Percentiles rank a stretch among this genome's conserved stretches.
phyloP scores from a whole-genome alignment of 176 grass and related monocot species.

The Aegilops tauschii region DNA sequence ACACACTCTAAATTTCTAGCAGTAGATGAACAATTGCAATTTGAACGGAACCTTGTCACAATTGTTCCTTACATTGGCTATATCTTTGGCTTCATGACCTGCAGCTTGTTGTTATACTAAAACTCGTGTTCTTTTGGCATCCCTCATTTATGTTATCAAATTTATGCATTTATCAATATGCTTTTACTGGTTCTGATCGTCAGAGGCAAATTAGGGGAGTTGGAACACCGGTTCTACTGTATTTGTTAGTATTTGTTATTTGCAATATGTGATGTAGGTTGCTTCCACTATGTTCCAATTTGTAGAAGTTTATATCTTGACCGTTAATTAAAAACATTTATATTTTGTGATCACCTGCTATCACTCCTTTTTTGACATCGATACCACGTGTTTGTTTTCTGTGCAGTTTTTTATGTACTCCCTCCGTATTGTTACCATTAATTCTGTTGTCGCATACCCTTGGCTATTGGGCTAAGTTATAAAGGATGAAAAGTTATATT shows the following conservation, averaged over 20 bases:
- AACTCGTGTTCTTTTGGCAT: slow-evolving; percentile 5
- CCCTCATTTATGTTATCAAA: slow-evolving; percentile 9
- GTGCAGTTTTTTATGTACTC: slow-evolving; percentile 25
- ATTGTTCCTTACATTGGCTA: slow-evolving; percentile 3
- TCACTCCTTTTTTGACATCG: background rate
- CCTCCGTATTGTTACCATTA: too few species aligned
- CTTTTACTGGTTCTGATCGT: background rate
- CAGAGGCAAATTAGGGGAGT: background rate
- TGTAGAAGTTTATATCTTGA: slow-evolving; percentile 10
- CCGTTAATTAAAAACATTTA: background rate
- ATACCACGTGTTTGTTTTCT: slow-evolving; percentile 33
- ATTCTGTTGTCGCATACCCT: too few species aligned
- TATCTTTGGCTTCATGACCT: background rate
- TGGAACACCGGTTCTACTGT: background rate
- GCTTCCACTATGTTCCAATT: background rate
- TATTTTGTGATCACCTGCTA: slow-evolving; percentile 12
- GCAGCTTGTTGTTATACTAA: slow-evolving; percentile 16
- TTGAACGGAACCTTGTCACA: background rate
- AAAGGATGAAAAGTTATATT: too few species aligned
- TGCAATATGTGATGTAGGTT: slow-evolving; percentile 10
- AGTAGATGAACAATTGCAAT: background rate
- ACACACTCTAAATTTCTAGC: background rate
- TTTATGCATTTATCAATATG: background rate
- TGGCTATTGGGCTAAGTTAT: too few species aligned
- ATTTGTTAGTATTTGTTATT: background rate